These are phyloP conservation scores for Rosa chinensis DNA, from an alignment of 306 rosid species.

Conservation along the genomic window DNA sequence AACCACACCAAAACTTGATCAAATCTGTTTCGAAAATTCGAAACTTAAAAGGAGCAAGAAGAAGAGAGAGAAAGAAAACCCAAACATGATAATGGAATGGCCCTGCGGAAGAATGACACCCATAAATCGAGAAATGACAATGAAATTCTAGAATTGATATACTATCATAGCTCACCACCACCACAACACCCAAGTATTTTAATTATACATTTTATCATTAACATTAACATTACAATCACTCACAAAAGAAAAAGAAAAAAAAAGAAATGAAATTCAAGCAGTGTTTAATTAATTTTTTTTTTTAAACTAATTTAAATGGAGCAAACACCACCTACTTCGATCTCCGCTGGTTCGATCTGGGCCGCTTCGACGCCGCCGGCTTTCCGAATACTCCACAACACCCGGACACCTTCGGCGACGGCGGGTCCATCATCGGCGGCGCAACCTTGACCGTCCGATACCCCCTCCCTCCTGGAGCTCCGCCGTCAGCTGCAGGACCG, in stretches of 20 bases:
- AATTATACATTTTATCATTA: conserved; percentile 18
- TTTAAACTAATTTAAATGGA: not conserved
- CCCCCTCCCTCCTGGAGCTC: not conserved
- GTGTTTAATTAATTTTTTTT: not conserved
- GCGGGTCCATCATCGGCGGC: conserved; percentile 55
- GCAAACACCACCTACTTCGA: conserved; percentile 5
- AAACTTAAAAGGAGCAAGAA: not conserved
- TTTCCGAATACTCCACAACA: conserved; percentile 64
- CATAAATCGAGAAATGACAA: not conserved
- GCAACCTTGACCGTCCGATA: conserved; percentile 11
- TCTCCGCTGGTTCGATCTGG: conserved; percentile 44
- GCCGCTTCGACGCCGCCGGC: conserved; percentile 24
- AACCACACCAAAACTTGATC: not conserved
- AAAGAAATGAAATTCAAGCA: not conserved
- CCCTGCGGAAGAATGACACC: too few relatives aligned
- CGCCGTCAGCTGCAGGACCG: not conserved
- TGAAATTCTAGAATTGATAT: not conserved
- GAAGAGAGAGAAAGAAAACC: not conserved
- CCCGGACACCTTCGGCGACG: conserved; percentile 65
- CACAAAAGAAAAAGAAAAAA: not conserved
- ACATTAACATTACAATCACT: conserved; percentile 14
- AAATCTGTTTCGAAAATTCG: not conserved
- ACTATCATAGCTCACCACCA: conserved; percentile 1
- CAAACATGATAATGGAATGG: not conserved
- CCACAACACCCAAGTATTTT: not conserved